These are phyloP conservation scores for Onygenales sp. DNA, from an alignment of 2,329 filamentous ascomycete species.

Conservation along the genomic window DNA sequence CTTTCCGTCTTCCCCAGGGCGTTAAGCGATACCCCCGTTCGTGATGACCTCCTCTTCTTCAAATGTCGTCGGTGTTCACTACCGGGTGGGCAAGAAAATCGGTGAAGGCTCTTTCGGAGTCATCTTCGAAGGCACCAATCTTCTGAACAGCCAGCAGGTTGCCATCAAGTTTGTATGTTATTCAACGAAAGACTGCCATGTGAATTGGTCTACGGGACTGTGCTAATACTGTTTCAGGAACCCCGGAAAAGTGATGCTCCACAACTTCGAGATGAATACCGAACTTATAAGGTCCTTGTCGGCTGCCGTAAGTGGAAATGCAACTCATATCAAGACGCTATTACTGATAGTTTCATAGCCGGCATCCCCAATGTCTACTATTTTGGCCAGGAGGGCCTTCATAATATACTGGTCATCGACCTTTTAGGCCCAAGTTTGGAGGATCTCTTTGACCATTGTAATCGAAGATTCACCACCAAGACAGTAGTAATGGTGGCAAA, in stretches of 20 bases:
- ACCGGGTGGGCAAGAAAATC: conserved; percentile 98
- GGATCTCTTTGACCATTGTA: conserved; percentile 96
- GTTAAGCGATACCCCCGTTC: conserved; percentile 9
- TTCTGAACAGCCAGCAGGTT: conserved; percentile 97
- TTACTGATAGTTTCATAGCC: conserved; percentile 44
- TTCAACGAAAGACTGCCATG: neutral
- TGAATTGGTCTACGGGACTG: conserved; percentile 14
- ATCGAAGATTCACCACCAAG: conserved; percentile 89
- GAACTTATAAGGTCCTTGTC: conserved; percentile 98
- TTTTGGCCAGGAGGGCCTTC: conserved; percentile 94
- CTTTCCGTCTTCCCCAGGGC: neutral
- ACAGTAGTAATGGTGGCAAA: conserved; percentile 99
- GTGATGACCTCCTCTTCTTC: conserved; percentile 80
- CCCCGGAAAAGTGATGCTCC: conserved; percentile 97
- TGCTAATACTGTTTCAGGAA: conserved; percentile 53
- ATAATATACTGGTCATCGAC: conserved; percentile 98
- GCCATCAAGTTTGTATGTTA: conserved; percentile 91
- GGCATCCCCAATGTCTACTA: conserved; percentile 99
- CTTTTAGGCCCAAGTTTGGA: conserved; percentile 89
- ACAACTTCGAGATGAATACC: conserved; percentile 94
- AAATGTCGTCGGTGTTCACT: conserved; percentile 97
- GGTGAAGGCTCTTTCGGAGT: conserved; percentile 98
- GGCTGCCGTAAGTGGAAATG: conserved; percentile 76
- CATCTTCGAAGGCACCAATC: conserved; percentile 96
- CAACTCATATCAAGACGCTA: conserved; percentile 9